Conservation (phyloP, 345 rosid genomes). For the Triadica sebifera region DNA sequence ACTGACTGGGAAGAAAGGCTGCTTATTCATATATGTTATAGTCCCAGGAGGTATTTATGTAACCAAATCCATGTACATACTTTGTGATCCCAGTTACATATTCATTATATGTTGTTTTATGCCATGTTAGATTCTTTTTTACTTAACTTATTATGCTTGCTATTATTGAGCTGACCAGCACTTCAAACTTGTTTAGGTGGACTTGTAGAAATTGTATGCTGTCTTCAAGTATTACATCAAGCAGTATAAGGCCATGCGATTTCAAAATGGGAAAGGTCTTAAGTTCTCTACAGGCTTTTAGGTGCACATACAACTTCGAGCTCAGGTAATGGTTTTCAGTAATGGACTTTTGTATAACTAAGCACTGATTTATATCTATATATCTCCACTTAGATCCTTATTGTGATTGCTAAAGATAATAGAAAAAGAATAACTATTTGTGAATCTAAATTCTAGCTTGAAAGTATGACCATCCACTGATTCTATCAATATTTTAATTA, state of each 20-base stretch:
- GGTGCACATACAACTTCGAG: slow-evolving; percentile 73
- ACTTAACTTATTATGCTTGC: not conserved
- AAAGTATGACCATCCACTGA: not conserved
- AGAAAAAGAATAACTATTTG: not conserved
- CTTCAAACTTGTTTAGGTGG: slow-evolving; percentile 53
- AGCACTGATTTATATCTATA: not conserved
- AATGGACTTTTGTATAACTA: not conserved
- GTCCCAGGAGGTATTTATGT: slow-evolving; percentile 73
- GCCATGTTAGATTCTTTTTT: not conserved
- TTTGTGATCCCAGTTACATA: not conserved
- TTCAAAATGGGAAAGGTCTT: slow-evolving; percentile 79
- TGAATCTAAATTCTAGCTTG: not conserved
- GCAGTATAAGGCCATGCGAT: slow-evolving; percentile 79
- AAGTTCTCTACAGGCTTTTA: slow-evolving; percentile 64
- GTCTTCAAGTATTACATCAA: slow-evolving; percentile 65
- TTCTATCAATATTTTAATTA: not conserved
- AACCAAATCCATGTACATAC: not conserved
- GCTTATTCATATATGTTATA: slow-evolving; percentile 75
- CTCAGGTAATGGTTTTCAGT: slow-evolving; percentile 45
- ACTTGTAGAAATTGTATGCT: slow-evolving; percentile 64
- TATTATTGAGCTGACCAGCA: slow-evolving; percentile 10
- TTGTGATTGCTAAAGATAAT: not conserved
- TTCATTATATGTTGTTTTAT: not conserved
- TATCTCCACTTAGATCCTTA: not conserved
- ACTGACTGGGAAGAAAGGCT: slow-evolving; percentile 54